These are phyloP conservation scores for Cutaneotrichosporon mucoides DNA, from an alignment of 1,284 basidiomycete species.

Conservation along the genomic window DNA sequence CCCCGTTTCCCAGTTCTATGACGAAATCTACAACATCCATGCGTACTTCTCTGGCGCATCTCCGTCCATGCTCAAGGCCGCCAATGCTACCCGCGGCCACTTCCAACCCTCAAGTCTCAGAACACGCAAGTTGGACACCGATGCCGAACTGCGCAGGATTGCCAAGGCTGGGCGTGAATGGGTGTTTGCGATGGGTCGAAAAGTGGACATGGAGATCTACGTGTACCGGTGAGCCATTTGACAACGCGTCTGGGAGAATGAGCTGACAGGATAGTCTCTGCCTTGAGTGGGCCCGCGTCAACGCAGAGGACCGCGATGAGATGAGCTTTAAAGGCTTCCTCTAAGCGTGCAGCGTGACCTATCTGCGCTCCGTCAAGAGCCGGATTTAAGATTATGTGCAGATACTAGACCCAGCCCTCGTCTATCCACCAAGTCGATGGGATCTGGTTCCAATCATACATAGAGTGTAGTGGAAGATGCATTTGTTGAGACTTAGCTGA, in stretches of 20 bases:
- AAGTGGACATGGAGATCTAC: constrained; percentile 81
- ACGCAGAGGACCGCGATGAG: constrained; percentile 72
- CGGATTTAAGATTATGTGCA: no score
- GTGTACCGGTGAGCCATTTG: constrained; percentile 59
- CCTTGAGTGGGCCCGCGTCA: constrained; percentile 81
- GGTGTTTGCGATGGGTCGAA: constrained; percentile 74
- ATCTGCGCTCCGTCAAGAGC: no score
- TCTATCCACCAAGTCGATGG: no score
- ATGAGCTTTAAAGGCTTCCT: constrained; percentile 51
- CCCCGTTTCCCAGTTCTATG: constrained; percentile 76
- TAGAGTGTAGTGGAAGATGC: no score
- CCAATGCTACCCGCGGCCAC: constrained; percentile 48
- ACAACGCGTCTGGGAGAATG: no score
- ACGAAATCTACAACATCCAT: constrained; percentile 86
- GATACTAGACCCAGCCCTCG: no score
- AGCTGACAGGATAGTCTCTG: constrained; percentile 54
- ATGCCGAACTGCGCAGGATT: constrained; percentile 70
- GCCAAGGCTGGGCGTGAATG: constrained; percentile 82
- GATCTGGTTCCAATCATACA: no score
- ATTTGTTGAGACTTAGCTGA: no score
- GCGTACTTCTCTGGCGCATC: constrained; percentile 83
- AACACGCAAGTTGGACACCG: constrained; percentile 58
- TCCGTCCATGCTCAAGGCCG: constrained; percentile 56
- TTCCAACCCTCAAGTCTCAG: constrained; percentile 44
- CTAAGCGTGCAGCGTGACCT: neutral